Base-by-base conservation (phyloP, 352 stramenopile genomes). In the Aphanomyces euteiches region DNA sequence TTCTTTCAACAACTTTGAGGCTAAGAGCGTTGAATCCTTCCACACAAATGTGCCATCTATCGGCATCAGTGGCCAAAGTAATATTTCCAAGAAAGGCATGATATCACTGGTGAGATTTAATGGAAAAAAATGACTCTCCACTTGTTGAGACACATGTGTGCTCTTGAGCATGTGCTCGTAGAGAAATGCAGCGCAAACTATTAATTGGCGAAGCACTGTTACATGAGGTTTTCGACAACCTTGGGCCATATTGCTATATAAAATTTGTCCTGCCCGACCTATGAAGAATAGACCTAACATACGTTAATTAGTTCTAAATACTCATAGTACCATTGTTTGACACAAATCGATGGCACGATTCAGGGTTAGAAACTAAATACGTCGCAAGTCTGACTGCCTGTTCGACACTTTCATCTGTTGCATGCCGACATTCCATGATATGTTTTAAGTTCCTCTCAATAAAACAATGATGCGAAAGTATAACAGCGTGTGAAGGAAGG, bases 41-140 rank as follows among this genome's bases (percentile, higher is more conserved):
- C 59, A 67, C 4, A 50, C 43, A n/a, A 56, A 54, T 7, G 5
- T 3, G 34, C 40, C 64, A 34, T 70, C 47, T 28, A 39, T 13
- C 7, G 48, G 48, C 34, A 70, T n/a, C 7, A 70, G 64, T 34
- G 64, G 64, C 64, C 43, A 61, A 7, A 70, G 17, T 19, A 70
- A 19, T 38, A 70, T 63, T 50, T 70, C 64, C 1, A 70, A n/a
- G 34, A 64, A 70, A 34, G 64, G 64, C 64, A 70, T 70, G 12
- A 70, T 50, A 3, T 70, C 45, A 7, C 37, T 47, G 6, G 48
- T 21, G 13, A 70, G 8, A 3, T 43, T 34, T n/a, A n/a, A 17
- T n/a, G 64, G 64, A 53, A 70, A 70, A 37, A 70, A 70, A 1
- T 17, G 15, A 7, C 15, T 10, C 7, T 70, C 43, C 15, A 70